Conservation (phyloP, 1,284 basidiomycete genomes). For the Moesziomyces globuligerus region DNA sequence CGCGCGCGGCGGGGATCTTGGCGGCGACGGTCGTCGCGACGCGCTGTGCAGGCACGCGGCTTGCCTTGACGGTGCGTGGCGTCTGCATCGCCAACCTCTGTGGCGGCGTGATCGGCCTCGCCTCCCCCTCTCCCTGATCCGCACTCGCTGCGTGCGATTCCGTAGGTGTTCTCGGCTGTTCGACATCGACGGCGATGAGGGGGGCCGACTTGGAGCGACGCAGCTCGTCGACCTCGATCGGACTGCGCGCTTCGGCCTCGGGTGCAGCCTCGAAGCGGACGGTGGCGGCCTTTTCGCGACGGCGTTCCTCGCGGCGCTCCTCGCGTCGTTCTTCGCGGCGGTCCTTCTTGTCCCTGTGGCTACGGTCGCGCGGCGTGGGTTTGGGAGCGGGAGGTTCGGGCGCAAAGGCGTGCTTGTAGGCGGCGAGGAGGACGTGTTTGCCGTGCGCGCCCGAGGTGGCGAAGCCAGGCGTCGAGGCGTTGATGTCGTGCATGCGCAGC, state of each 20-base stretch:
- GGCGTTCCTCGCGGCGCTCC: background rate
- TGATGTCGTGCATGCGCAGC: constrained; percentile 10
- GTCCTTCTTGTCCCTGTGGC: constrained; percentile 16
- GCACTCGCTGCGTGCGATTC: background rate
- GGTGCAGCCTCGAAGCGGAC: constrained; percentile 35
- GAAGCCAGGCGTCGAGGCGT: constrained; percentile 17
- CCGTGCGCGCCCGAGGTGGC: constrained; percentile 29
- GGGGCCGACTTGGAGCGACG: constrained; percentile 25
- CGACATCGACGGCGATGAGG: constrained; percentile 15
- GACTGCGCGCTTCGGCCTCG: too few species aligned
- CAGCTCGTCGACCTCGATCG: constrained; percentile 8
- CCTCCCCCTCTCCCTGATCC: background rate
- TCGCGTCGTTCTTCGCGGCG: constrained; percentile 12
- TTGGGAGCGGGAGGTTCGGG: too few species aligned
- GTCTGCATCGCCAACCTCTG: constrained; percentile 25
- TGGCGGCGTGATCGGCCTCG: constrained; percentile 13
- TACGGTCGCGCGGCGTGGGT: constrained; percentile 10
- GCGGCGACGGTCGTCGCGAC: constrained; percentile 19
- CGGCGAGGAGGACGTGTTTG: constrained; percentile 28
- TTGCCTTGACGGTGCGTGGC: constrained; percentile 33
- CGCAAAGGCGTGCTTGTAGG: constrained; percentile 45
- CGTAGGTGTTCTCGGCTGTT: background rate
- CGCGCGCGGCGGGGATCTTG: constrained; percentile 31
- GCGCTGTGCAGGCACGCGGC: constrained; percentile 32
- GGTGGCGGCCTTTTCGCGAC: constrained; percentile 34